Evolutionary conservation across 1,284 basidiomycete species (phyloP), one percentile per base, ranked within the genome.

Genomic region (Trametes sp.): DNA sequence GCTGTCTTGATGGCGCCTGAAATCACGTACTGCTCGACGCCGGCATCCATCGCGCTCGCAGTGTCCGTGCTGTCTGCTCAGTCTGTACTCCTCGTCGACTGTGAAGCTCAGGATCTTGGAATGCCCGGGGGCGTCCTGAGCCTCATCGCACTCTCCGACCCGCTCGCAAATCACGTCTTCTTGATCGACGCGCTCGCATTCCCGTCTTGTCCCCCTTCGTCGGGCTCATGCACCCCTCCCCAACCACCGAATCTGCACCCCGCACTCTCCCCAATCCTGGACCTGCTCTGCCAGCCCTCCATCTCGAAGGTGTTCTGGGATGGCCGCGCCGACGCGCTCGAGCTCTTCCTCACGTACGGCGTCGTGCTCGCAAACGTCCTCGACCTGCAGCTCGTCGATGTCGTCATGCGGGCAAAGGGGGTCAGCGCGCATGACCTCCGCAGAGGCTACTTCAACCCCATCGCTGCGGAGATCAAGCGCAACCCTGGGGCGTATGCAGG

Each of bases 241-340:
- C n/a, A n/a, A 10, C 26, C 55, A 45, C 33, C 24, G 19, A 2
- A 5, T 8, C 51, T 71, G 5, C 64, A 61, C 50, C 58, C 66
- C 11, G 61, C 69, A 44, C 67, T 78, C 45, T 63, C 66, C 14
- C 62, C 58, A 26, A 62, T 80, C 2, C 61, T 77, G 8, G 51
- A 59, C n/a, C 67, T 79, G 26, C 72, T 82, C 54, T 60, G 65
- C 28, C 66, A 73, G 36, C 62, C 67, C 13, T 53, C 54, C 1
- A 64, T 79, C 31, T 70, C 73, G 35, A 82, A 82, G 69, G 67
- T 83, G 51, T 78, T 80, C 64, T 82, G 81, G 81, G 82, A 82
- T 64, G 81, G 81, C 11, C 75, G 80, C 2, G 77, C 78, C 67
- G 81, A 83, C 66, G 80, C 70, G 66, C 69, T 80, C 38, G 81